These are phyloP conservation scores for Malus sieversii DNA, from an alignment of 306 rosid genomes.

Conservation along the genomic window DNA sequence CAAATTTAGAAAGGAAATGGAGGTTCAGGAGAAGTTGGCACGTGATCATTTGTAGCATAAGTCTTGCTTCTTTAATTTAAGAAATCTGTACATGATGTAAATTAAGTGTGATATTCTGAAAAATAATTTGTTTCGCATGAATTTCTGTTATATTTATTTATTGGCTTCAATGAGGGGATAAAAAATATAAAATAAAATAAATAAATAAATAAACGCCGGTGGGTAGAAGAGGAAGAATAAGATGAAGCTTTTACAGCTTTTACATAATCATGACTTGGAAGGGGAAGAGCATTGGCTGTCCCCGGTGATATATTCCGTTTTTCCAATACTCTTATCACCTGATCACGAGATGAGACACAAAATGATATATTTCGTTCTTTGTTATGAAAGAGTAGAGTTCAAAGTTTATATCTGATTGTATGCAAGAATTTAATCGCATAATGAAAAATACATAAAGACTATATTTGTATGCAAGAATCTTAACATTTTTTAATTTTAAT, in stretches of 20 bases:
- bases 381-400: background rate
- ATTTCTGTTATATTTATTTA: background rate
- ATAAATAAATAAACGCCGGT: background rate
- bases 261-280: background rate
- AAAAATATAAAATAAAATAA: too few relatives aligned
- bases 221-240: background rate
- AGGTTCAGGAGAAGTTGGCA: conserved; percentile 43
- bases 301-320: background rate
- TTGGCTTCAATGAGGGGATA: background rate
- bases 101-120: background rate
- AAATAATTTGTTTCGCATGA: background rate
- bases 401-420: too few relatives aligned
- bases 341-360: background rate
- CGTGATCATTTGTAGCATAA: conserved; percentile 2
- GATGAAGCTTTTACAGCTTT: background rate
- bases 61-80: background rate
- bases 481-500: too few relatives aligned
- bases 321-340: too few relatives aligned
- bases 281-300: background rate
- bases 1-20: conserved; percentile 47
- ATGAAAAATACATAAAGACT: too few relatives aligned
- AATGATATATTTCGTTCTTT: background rate
- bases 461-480: background rate
- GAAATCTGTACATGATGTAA: background rate
- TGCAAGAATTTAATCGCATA: background rate